phyloP scores from a whole-genome alignment of 352 stramenopile genomes.

The Pythium volutum region DNA sequence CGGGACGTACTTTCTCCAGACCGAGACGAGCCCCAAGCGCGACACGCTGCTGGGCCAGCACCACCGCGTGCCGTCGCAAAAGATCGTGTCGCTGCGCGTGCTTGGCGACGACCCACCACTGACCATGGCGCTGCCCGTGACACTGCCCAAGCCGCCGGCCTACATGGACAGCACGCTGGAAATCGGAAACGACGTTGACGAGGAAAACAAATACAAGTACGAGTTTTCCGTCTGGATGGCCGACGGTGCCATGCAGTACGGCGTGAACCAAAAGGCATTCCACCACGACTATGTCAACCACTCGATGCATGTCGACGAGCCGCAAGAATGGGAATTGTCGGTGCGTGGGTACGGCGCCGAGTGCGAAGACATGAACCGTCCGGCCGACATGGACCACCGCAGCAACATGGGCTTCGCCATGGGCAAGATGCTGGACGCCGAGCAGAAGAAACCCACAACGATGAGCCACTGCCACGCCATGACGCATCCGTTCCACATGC shows the following conservation, averaged over 20 bases:
- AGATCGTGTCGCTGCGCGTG: conserved; percentile 53
- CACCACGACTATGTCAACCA: conserved; percentile 47
- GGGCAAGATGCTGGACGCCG: conserved; percentile 24
- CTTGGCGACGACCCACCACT: conserved; percentile 25
- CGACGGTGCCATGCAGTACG: conserved; percentile 35
- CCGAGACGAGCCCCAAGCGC: conserved; percentile 50
- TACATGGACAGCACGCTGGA: conserved; percentile 53
- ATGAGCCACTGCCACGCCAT: conserved; percentile 52
- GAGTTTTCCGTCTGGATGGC: conserved; percentile 79
- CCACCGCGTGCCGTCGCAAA: conserved; percentile 68
- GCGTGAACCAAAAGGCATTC: conserved; percentile 62
- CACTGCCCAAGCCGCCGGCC: conserved; percentile 43
- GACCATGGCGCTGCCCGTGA: conserved; percentile 32
- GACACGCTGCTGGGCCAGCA: conserved; percentile 62
- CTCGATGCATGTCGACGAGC: conserved; percentile 64
- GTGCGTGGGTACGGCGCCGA: conserved; percentile 48
- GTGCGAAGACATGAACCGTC: conserved; percentile 34
- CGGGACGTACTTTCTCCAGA: conserved; percentile 65
- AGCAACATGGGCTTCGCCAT: conserved; percentile 31
- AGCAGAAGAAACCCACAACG: conserved; percentile 17
- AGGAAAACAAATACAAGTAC: conserved; percentile 64
- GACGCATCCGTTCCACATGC: conserved; percentile 81
- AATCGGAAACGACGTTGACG: conserved; percentile 12
- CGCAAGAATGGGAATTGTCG: conserved; percentile 66
- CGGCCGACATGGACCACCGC: conserved; percentile 18